Evolutionary conservation across 176 grass and related monocot genomes (phyloP), one percentile per base, ranked within the genome.

Genomic region (Zoysia japonica): DNA sequence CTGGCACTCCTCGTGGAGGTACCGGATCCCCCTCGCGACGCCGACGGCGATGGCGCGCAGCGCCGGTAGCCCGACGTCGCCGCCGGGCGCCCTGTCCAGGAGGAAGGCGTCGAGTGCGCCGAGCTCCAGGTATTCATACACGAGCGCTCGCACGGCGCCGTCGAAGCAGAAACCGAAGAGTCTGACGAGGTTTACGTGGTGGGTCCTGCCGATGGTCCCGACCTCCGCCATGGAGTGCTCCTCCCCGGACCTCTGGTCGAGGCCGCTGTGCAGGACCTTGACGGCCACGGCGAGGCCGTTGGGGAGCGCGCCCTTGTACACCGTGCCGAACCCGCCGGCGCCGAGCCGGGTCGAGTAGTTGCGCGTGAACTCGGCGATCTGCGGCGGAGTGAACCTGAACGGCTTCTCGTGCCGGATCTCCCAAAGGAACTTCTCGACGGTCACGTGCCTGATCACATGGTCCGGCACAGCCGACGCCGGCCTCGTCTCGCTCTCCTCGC

Each of bases 161-260:
- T 85, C 82, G 50, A 74, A 78, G 73, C 87, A 89, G 74, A 86
- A 90, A 54, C 76, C 85, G 5, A 61, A 50, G 50, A 87, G 72
- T 3, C 85, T 15, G 47, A 87, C 78, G 14, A 87, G 78, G 53
- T 87, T 87, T 39, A 83, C 15, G 80, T 87, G 79, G 74, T 28
- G 28, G 28, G 28, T 28, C 28, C 28, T 28, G 28, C 28, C 28
- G 28, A 28, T 28, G 28, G 28, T 78, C 59, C 66, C 76, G 6
- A 87, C 74, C 80, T 87, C 85, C 49, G 75, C 80, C 48, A 74
- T 68, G 74, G 83, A 87, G 49, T 83, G 84, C 76, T 86, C 65
- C 84, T 86, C 65, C 84, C 60, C 77, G 2, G 61, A 49, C n/a
- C 75, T 42, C 16, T 17, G 53, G 49, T 70, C 75, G 14, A 75